Evolutionary conservation across 306 rosid genomes (phyloP), one percentile per base, ranked within the genome.

Genomic region (Corylus heterophylla): DNA sequence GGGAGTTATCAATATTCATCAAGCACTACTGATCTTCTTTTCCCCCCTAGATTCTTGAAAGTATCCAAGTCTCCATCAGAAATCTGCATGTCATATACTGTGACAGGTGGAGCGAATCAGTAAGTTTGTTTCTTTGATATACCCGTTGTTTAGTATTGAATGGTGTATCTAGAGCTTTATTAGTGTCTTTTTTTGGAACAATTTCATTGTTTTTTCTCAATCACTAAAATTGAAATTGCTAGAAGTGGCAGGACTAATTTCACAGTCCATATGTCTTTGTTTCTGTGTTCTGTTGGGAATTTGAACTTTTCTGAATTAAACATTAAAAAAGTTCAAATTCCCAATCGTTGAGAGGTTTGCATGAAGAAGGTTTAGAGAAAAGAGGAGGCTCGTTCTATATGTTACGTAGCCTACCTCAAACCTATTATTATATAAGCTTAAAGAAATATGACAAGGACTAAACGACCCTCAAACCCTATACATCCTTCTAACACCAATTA

Each of bases 51-150:
- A 85, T 90, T 84, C 87, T 95, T 84, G 98, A 95, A 87, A 92
- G 87, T 91, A 95, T 95, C 78, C 97, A 92, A 90, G 93, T 95
- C 71, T 90, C 93, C 79, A 86, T 95, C 59, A 83, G 92, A 74
- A 89, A 88, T 76, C 87, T 95, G 84, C 97, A 95, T 66, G 75
- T 95, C 71, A 52, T 89, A 83, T 91, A 87, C 83, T 82, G 68
- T 75, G 97, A 95, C 74, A 71, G 27, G 44, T 88, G 76, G 74
- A 85, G 79, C 75, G 92, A 84, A 79, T 76, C 78, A 74, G 98
- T 94, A 88, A 83, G 84, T 81, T 72, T 66, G 67, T 83, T 25
- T 76, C 74, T 31, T 48, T 71, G 48, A 62, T 22, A 29, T 62
- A n/a, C 16, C 44, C 27, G 18, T 45, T 12, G 37, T 49, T 68